Base-by-base conservation (phyloP, 2,329 filamentous ascomycete genomes). In the Knufia fluminis region DNA sequence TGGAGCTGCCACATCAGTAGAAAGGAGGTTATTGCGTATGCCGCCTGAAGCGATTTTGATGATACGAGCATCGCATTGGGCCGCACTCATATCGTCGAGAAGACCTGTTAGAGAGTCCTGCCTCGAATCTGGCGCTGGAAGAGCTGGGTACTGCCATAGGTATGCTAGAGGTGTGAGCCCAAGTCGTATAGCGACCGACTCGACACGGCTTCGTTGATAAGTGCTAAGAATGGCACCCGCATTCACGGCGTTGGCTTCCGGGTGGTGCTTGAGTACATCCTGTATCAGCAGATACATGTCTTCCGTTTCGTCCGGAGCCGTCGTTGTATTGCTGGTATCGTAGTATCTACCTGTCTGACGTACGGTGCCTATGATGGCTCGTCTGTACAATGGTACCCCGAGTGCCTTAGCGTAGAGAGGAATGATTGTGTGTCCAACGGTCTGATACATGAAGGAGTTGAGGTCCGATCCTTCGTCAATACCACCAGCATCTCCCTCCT, bases 401-500 rank as follows among this genome's bases (percentile, higher is more conserved):
- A 95, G 81, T 28, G 87, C 89, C 42, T 78, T 67, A 52, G 83
- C 82, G 64, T 96, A 97, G 14, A 95, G 76, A 2, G 90, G 88
- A 50, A 97, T 83, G 16, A 96, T 73, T 51, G 80, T 77, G 67
- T 97, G 88, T 10, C 92, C 92, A 52, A 96, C 86, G 2, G 92
- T 98, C 72, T 98, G 92, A 73, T 97, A 98, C 92, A 98, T 98
- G 80, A 92, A 97, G 71, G 90, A 96, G 68, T 98, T 88, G 59
- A 94, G 76, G 65, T 97, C 86, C 49, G 76, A 69, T 54, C 74
- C 71, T 31, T 76, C 71, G 3, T 66, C 64, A 23, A 63, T 66
- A 4, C 57, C 53, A 26, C 49, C 52, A 41, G 72, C 64, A 9
- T 53, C 58, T 41, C 59, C 50, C 7, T 49, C 35, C 12, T 12